These are phyloP conservation scores for Stentor roeselii DNA, from an alignment of 73 alveolate species.

Conservation along the genomic window DNA sequence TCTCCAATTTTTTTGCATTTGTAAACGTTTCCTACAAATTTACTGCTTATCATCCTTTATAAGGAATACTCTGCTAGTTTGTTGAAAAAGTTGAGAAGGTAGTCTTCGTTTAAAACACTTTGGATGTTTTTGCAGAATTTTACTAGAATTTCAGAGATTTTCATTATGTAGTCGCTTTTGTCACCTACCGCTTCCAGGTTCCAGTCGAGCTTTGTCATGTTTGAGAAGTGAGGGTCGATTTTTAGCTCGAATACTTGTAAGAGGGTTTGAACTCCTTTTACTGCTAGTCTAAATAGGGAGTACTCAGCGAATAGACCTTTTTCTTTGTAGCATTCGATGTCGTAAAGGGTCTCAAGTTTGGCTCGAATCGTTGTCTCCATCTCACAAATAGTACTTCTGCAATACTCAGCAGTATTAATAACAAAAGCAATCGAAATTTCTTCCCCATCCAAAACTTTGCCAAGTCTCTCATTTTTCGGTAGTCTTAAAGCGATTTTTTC, in stretches of 20 bases:
- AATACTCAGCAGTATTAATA: constrained; percentile 26
- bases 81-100: constrained; percentile 31
- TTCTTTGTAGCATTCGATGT: constrained; percentile 12
- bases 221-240: constrained; percentile 29
- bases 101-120: constrained; percentile 28
- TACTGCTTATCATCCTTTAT: constrained; percentile 16
- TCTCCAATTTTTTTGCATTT: constrained; percentile 40
- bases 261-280: constrained; percentile 16
- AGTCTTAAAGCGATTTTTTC: constrained; percentile 3
- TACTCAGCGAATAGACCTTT: not conserved
- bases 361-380: constrained; percentile 26
- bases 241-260: constrained; percentile 22
- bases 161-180: constrained; percentile 24
- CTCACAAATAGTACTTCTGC: constrained; percentile 19
- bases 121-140: not conserved
- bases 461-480: not conserved
- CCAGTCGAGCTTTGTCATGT: constrained; percentile 35
- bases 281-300: constrained; percentile 4
- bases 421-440: not conserved
- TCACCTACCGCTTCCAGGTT: constrained; percentile 37
- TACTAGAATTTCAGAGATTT: not conserved
- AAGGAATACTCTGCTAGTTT: constrained; percentile 29
- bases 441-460: constrained; percentile 7
- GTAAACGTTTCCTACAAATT: constrained; percentile 32
- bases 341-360: not conserved